These are phyloP conservation scores for Periglandula ipomoeae DNA, from an alignment of 2,329 filamentous ascomycete species.

Conservation along the genomic window DNA sequence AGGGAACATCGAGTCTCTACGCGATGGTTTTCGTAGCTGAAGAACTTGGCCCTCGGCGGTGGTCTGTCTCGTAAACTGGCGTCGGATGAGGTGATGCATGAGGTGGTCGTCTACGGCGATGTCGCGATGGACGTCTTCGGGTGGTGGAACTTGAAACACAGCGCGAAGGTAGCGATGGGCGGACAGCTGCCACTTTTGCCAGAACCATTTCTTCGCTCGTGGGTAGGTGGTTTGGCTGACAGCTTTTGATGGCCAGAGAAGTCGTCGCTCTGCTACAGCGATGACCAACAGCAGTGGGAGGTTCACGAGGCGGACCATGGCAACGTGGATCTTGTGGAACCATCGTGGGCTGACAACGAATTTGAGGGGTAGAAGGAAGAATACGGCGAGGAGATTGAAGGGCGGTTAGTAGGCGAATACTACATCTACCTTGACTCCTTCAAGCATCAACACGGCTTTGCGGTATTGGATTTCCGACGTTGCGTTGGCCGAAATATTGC, in stretches of 20 bases:
- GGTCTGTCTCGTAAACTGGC: constrained; percentile 42
- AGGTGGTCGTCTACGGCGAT: constrained; percentile 51
- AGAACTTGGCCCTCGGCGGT: constrained; percentile 23
- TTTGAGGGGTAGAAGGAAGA: constrained; percentile 67
- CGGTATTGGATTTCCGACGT: constrained; percentile 79
- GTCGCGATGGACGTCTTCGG: constrained; percentile 47
- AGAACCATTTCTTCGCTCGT: constrained; percentile 40
- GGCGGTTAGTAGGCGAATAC: constrained; percentile 77
- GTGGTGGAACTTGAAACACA: constrained; percentile 64
- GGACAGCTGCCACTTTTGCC: constrained; percentile 59
- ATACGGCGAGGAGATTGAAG: constrained; percentile 71
- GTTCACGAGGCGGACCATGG: constrained; percentile 64
- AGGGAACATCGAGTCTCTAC: constrained; percentile 49
- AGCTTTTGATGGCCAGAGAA: constrained; percentile 45
- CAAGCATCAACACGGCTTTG: constrained; percentile 70
- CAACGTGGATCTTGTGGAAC: constrained; percentile 87
- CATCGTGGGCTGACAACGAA: constrained; percentile 70
- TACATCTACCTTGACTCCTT: constrained; percentile 77
- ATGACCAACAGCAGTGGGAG: constrained; percentile 65
- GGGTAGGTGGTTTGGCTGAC: constrained; percentile 13
- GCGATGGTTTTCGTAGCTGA: constrained; percentile 25
- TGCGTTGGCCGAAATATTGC: constrained; percentile 65
- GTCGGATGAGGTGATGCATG: constrained; percentile 47
- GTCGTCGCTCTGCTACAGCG: constrained; percentile 58
- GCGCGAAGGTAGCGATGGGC: constrained; percentile 63